Evolutionary conservation across 2,329 filamentous ascomycete species (phyloP).

Genomic region (Monascus ruber): DNA sequence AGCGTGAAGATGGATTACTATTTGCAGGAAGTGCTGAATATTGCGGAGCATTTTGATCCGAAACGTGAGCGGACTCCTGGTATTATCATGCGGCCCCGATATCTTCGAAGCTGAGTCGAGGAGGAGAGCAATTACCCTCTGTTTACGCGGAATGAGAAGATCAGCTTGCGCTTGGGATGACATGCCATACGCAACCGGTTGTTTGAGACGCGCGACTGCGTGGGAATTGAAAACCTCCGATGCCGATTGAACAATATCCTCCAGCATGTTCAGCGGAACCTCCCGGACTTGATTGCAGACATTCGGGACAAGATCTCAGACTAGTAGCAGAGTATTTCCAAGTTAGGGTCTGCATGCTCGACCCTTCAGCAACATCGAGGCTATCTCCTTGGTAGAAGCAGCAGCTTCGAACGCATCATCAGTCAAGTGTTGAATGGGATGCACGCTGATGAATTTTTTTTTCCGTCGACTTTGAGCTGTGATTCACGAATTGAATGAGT

Average conservation of each 20-base stretch:
- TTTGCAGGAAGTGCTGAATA: constrained; percentile 47
- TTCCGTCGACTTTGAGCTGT: constrained; percentile 17
- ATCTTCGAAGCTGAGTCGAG: constrained; percentile 21
- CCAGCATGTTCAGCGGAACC: constrained; percentile 13
- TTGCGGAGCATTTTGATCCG: constrained; percentile 26
- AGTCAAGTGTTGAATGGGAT: constrained; percentile 29
- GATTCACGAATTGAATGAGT: constrained; percentile 13
- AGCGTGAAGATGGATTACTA: constrained; percentile 41
- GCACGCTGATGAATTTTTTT: constrained; percentile 32
- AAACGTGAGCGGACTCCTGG: constrained; percentile 27
- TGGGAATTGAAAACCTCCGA: constrained; percentile 26
- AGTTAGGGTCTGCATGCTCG: constrained; percentile 14
- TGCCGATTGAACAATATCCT: constrained; percentile 28
- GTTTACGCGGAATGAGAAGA: constrained; percentile 31
- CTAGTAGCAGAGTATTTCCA: constrained; percentile 17
- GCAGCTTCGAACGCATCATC: constrained; percentile 27
- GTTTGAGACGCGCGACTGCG: constrained; percentile 21
- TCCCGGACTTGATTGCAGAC: constrained; percentile 27
- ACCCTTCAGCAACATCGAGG: constrained; percentile 14
- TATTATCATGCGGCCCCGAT: constrained; percentile 39
- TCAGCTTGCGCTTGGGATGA: constrained; percentile 37
- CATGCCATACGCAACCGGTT: constrained; percentile 38
- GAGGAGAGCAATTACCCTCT: constrained; percentile 23
- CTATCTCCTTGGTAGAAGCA: constrained; percentile 24
- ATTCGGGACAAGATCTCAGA: constrained; percentile 20